Percentiles rank a stretch among this genome's conserved stretches.
Evolutionary conservation across 352 stramenopile genomes (phyloP).

Genomic region (Thraustochytrium striatum): DNA sequence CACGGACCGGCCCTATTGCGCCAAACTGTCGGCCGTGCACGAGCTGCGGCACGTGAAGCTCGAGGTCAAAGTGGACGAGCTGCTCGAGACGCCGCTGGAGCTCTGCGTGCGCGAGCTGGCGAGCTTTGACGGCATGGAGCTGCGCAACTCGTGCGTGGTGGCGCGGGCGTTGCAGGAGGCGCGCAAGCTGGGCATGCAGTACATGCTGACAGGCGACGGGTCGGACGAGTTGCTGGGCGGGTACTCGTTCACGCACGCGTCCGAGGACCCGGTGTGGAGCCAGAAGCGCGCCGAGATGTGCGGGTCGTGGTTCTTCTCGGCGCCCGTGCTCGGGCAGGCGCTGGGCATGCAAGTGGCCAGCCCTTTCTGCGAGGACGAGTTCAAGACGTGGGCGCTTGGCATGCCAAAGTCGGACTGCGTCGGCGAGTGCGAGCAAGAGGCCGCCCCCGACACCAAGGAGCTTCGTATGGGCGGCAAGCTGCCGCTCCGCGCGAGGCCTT

Average conservation of each 20-base stretch:
- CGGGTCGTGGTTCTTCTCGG: slow-evolving; percentile 73
- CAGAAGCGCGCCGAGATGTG: slow-evolving; percentile 71
- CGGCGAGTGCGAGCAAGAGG: slow-evolving; percentile 64
- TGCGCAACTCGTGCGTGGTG: slow-evolving; percentile 77
- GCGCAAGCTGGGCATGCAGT: slow-evolving; percentile 59
- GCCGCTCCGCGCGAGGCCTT: slow-evolving; percentile 74
- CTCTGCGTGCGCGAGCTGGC: slow-evolving; percentile 61
- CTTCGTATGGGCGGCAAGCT: slow-evolving; percentile 65
- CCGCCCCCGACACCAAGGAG: slow-evolving; percentile 33
- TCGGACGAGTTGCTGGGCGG: slow-evolving; percentile 78
- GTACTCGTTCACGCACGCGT: slow-evolving; percentile 74
- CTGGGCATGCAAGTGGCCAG: slow-evolving; percentile 67
- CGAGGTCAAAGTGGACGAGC: slow-evolving; percentile 59
- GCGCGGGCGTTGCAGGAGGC: slow-evolving; percentile 67
- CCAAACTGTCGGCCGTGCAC: neutral
- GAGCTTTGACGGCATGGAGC: slow-evolving; percentile 75
- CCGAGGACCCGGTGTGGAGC: slow-evolving; percentile 62
- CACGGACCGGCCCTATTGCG: slow-evolving; percentile 28
- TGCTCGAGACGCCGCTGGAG: slow-evolving; percentile 55
- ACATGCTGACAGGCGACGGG: slow-evolving; percentile 72
- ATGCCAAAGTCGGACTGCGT: slow-evolving; percentile 66
- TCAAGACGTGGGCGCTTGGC: slow-evolving; percentile 67
- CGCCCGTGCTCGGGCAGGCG: slow-evolving; percentile 62
- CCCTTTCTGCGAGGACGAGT: slow-evolving; percentile 67
- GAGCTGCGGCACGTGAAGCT: slow-evolving; percentile 65